Percentiles rank a stretch among this genome's conserved stretches.
phyloP scores from a whole-genome alignment of 176 grass and related monocot species.

The Raddia guianensis region DNA sequence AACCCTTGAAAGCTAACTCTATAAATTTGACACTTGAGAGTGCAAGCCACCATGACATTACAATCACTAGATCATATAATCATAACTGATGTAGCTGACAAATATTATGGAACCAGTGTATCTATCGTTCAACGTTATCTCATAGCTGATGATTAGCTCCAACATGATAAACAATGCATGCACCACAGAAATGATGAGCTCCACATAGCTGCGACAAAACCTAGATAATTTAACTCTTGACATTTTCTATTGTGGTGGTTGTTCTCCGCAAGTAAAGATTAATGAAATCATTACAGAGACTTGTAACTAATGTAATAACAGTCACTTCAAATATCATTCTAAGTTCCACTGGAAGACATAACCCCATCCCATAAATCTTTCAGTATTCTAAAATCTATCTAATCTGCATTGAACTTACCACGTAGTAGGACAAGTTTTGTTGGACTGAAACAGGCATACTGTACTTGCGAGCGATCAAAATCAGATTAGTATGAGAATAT shows the following conservation, averaged over 20 bases:
- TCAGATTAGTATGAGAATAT: neutral
- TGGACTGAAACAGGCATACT: neutral
- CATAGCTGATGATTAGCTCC: neutral
- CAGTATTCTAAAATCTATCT: neutral
- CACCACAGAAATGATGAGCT: neutral
- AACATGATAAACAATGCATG: neutral
- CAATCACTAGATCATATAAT: neutral
- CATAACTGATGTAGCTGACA: neutral
- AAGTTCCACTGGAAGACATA: neutral
- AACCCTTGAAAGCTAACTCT: neutral
- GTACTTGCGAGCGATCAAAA: neutral
- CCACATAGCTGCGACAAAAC: neutral
- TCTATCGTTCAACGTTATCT: neutral
- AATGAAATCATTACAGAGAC: neutral
- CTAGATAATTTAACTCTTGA: neutral
- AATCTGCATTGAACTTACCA: neutral
- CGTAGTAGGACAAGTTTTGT: neutral
- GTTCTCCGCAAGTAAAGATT: neutral
- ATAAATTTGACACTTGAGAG: neutral
- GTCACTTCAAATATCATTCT: neutral
- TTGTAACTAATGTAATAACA: neutral
- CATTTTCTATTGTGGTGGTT: neutral
- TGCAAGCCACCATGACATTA: neutral
- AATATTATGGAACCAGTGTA: neutral
- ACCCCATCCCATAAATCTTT: neutral